Evolutionary conservation across 805 yeast genomes (phyloP), one percentile per base, ranked within the genome.

Genomic region (Metschnikowia amazonensis): DNA sequence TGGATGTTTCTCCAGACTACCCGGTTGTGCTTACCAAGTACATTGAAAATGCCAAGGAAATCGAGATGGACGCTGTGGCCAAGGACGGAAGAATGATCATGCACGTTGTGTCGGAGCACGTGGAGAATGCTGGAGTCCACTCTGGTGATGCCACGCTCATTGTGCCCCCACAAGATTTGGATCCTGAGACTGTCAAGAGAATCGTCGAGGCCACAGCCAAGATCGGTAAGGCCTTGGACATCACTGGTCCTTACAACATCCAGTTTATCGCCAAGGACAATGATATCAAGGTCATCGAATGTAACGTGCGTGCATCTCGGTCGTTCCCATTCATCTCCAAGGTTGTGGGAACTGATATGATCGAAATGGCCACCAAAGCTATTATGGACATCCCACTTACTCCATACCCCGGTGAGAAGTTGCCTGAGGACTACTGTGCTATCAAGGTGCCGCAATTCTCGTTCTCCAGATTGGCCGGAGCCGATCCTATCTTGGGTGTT

Each of bases 11-110:
- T 38, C 95, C 96, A 49, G 99, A 92, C 60, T 89, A 90, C 68
- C 99, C 99, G 18, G 99, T 92, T 51, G 99, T 92, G 45, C 86
- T 92, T 63, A 88, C 98, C 66, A 92, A 92, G 73, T 92, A 87
- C 72, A 89, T 94, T 60, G 97, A 92, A 74, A 84, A 88, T 53
- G 97, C 98, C 36, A 88, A 92, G 75, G 99, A 92, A 73, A 92
- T 92, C 61, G 99, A 92, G 71, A 90, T 92, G 94, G 99, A 92
- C 66, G 98, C 97, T 40, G 98, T 92, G 62, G 98, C 99, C 34
- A 80, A 80, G 65, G 87, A 92, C 61, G 99, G 99, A 69, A 81
- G 89, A 67, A 76, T 92, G 71, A 79, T 94, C 58, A 88, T 92
- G 89, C 98, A 92, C 66, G 98, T 89, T 64, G 97, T 92, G 48